Conservation (phyloP, 2,329 filamentous ascomycete genomes). For the Pseudomassariella vexata region DNA sequence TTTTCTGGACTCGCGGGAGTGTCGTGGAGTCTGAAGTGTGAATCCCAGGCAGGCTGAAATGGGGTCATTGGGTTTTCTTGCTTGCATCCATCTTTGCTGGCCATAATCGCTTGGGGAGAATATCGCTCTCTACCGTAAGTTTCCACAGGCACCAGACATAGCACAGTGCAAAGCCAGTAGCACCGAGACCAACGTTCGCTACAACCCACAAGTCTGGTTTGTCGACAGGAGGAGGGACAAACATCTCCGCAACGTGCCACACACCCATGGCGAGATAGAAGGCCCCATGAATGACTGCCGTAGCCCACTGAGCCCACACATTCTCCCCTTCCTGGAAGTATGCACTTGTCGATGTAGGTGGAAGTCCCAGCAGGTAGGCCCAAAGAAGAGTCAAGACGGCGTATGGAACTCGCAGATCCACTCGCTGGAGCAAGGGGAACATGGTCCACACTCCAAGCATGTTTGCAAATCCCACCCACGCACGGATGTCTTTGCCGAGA, state of each 20-base stretch:
- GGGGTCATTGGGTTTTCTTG: too few relatives aligned
- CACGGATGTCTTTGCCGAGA: slow-evolving; percentile 66
- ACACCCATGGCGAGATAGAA: slow-evolving; percentile 73
- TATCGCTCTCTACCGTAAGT: slow-evolving; percentile 53
- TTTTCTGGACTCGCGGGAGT: too few relatives aligned
- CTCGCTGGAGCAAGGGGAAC: slow-evolving; percentile 82
- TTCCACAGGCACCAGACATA: slow-evolving; percentile 88
- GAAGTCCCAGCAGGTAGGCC: slow-evolving; percentile 85
- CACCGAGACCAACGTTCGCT: slow-evolving; percentile 79
- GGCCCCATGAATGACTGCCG: slow-evolving; percentile 61
- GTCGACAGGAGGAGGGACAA: slow-evolving; percentile 58
- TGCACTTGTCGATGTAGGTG: slow-evolving; percentile 65
- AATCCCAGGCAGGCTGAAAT: too few relatives aligned
- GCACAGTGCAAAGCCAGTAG: slow-evolving; percentile 77
- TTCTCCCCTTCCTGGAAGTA: slow-evolving; percentile 53
- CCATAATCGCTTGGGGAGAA: too few relatives aligned
- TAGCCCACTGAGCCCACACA: slow-evolving; percentile 49
- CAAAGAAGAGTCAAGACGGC: slow-evolving; percentile 78
- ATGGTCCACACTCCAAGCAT: slow-evolving; percentile 86
- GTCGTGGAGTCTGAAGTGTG: too few relatives aligned
- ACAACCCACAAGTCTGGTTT: slow-evolving; percentile 97
- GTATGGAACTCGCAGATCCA: slow-evolving; percentile 81
- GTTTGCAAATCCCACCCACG: slow-evolving; percentile 97
- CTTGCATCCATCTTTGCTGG: too few relatives aligned
- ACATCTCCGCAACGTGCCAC: slow-evolving; percentile 76